phyloP scores from a whole-genome alignment of 495 filamentous ascomycete species.

The Neurospora sublineolata region DNA sequence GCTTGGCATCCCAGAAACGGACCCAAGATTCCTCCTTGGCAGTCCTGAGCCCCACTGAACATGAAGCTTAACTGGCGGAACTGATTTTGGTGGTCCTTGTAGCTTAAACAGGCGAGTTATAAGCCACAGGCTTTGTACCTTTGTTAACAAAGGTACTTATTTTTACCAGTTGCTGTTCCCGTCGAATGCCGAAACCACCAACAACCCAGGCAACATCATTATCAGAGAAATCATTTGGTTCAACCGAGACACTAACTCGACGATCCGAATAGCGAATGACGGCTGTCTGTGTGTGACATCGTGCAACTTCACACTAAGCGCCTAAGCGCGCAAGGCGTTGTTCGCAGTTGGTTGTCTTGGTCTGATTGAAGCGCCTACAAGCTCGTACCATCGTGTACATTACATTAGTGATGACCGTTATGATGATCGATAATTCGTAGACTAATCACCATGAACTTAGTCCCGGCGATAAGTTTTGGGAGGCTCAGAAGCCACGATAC shows the following conservation, averaged over 20 bases:
- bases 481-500: not conserved
- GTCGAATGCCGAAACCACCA: not conserved
- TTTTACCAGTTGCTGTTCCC: not conserved
- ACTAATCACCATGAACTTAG: not conserved
- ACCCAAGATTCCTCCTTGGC: not conserved
- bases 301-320: not conserved
- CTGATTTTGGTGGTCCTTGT: not conserved
- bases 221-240: not conserved
- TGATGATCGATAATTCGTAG: not conserved
- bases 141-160: not conserved
- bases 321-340: not conserved
- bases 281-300: not conserved
- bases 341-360: not conserved
- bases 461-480: not conserved
- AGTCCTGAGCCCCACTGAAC: not conserved
- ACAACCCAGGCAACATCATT: not conserved
- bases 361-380: not conserved
- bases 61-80: not conserved
- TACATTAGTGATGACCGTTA: not conserved
- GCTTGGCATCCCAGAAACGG: not conserved
- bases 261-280: not conserved
- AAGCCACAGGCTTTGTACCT: not conserved
- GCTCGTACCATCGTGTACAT: not conserved
- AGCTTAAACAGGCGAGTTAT: not conserved
- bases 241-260: not conserved